Percentiles rank a stretch among this genome's conserved stretches.
Conservation (phyloP, 164 flowering plant species). For the Magnolia sinica region DNA sequence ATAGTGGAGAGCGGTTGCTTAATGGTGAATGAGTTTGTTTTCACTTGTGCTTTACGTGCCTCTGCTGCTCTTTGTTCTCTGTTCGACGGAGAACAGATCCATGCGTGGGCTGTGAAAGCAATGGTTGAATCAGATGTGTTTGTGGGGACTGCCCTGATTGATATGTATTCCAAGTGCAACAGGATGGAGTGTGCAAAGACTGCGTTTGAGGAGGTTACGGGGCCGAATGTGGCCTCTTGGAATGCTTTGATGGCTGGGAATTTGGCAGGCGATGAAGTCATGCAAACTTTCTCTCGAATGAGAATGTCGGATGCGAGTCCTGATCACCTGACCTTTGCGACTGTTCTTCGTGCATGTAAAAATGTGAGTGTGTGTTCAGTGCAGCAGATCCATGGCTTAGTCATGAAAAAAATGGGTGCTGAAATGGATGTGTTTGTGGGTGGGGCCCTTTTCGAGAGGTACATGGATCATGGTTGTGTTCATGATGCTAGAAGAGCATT, state of each 20-base stretch:
- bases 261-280: slow-evolving; percentile 9
- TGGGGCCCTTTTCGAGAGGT: slow-evolving; percentile 21
- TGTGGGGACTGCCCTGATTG: slow-evolving; percentile 27
- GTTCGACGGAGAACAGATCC: slow-evolving; percentile 21
- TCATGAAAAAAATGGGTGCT: slow-evolving; percentile 11
- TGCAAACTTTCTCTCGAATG: slow-evolving; percentile 17
- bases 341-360: slow-evolving; percentile 22
- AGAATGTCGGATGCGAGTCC: slow-evolving; percentile 17
- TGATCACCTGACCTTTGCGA: slow-evolving; percentile 26
- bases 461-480: slow-evolving; percentile 13
- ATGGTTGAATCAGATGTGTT: slow-evolving; percentile 16
- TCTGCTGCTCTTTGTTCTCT: slow-evolving; percentile 9
- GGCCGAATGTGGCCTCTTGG: slow-evolving; percentile 25
- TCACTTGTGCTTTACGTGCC: slow-evolving; percentile 21
- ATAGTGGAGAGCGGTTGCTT: slow-evolving; percentile 12
- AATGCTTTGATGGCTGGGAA: slow-evolving; percentile 29
- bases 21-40: slow-evolving; percentile 16
- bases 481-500: slow-evolving; percentile 18
- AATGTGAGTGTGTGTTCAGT: slow-evolving; percentile 9
- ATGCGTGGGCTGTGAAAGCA: slow-evolving; percentile 18
- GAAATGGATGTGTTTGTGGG: slow-evolving; percentile 25
- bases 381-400: slow-evolving; percentile 24
- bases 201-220: slow-evolving; percentile 16
- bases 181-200: slow-evolving; percentile 12
- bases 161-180: slow-evolving; percentile 23